phyloP scores from a whole-genome alignment of 1,284 basidiomycete genomes.

The Cystobasidiaceae sp. region DNA sequence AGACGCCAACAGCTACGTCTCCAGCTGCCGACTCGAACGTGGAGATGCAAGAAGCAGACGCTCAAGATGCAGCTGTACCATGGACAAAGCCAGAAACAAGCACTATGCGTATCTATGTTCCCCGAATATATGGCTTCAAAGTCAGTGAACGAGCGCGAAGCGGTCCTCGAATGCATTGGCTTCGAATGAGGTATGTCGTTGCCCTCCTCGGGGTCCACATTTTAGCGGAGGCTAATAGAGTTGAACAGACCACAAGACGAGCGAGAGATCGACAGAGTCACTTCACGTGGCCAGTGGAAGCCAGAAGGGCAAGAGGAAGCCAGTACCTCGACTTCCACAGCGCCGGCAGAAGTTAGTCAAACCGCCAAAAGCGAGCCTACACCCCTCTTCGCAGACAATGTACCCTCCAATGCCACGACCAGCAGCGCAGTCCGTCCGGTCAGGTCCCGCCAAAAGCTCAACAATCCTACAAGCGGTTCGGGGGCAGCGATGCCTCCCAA shows the following conservation, averaged over 20 bases:
- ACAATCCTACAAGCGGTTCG: background rate
- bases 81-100: slow-evolving; percentile 51
- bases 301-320: background rate
- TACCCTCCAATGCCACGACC: slow-evolving; percentile 9
- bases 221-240: background rate
- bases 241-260: slow-evolving; percentile 6
- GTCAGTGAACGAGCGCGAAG: slow-evolving; percentile 61
- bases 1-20: slow-evolving; percentile 8
- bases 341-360: background rate
- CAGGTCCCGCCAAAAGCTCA: slow-evolving; percentile 17
- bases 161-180: slow-evolving; percentile 95
- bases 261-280: slow-evolving; percentile 24
- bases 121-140: slow-evolving; percentile 80
- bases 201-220: too few species aligned
- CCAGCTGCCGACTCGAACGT: background rate
- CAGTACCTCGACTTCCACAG: background rate
- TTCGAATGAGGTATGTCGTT: slow-evolving; percentile 57
- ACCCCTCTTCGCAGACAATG: background rate
- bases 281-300: slow-evolving; percentile 12
- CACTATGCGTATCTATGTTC: slow-evolving; percentile 77
- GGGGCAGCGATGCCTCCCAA: background rate
- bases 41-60: slow-evolving; percentile 27
- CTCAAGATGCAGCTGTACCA: background rate
- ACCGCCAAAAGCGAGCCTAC: background rate
- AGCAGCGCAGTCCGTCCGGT: slow-evolving; percentile 3